phyloP scores from a whole-genome alignment of 2,329 filamentous ascomycete genomes.

The Apiospora malaysiana region DNA sequence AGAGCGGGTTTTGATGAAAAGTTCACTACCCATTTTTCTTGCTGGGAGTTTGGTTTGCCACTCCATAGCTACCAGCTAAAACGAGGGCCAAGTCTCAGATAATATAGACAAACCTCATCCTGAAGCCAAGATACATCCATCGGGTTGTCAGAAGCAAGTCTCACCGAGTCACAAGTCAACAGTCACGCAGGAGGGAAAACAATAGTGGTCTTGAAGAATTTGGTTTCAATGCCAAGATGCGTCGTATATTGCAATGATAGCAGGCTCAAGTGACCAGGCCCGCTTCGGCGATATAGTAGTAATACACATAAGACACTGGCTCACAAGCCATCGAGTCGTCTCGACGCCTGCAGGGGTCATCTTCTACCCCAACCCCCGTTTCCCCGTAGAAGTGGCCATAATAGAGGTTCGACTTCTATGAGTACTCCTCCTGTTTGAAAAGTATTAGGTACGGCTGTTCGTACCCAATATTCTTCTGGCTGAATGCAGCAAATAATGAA shows the following conservation, averaged over 20 bases:
- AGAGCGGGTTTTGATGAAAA: no score
- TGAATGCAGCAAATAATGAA: neutral
- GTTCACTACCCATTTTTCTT: no score
- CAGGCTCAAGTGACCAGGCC: neutral
- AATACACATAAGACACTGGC: neutral
- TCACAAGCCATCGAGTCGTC: neutral
- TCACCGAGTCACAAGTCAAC: neutral
- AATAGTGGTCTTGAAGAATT: neutral
- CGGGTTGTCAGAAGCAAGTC: neutral
- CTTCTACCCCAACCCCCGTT: neutral
- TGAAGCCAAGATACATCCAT: neutral
- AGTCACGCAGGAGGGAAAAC: neutral
- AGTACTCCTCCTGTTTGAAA: neutral
- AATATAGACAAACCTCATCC: neutral
- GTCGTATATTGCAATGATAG: constrained; percentile 15
- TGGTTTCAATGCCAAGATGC: neutral
- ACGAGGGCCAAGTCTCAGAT: neutral
- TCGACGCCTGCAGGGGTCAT: neutral
- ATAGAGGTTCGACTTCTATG: neutral
- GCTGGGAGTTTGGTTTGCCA: neutral
- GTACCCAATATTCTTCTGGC: neutral
- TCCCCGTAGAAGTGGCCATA: neutral
- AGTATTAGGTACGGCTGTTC: neutral
- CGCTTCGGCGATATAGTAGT: constrained; percentile 5
- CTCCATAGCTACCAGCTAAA: neutral